phyloP scores from a whole-genome alignment of 2,329 filamentous ascomycete species.

The Beauveria varroae region DNA sequence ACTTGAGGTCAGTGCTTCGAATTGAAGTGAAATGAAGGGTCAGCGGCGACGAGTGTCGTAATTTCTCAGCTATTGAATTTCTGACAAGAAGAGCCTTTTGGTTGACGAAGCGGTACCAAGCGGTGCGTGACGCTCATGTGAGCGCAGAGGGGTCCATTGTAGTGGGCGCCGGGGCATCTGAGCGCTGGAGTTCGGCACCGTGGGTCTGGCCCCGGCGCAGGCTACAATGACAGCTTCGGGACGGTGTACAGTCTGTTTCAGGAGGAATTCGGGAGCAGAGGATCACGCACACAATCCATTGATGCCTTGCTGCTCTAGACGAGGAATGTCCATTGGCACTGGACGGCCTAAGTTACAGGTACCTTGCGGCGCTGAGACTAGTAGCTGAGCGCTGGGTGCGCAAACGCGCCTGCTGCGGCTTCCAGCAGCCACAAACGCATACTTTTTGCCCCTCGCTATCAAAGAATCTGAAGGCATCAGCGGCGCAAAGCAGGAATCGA shows the following conservation, averaged over 20 bases:
- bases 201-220: not conserved
- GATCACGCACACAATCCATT: too few relatives aligned
- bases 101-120: not conserved
- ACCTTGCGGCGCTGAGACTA: too few relatives aligned
- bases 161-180: not conserved
- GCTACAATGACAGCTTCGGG: not conserved
- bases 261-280: too few relatives aligned
- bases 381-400: not conserved
- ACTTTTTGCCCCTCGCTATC: not conserved
- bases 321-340: too few relatives aligned
- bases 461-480: not conserved
- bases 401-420: not conserved
- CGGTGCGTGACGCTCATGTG: not conserved
- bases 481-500: too few relatives aligned
- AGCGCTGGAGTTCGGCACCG: too few relatives aligned
- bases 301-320: too few relatives aligned
- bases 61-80: too few relatives aligned
- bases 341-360: too few relatives aligned
- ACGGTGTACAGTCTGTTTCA: not conserved
- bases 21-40: not conserved
- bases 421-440: not conserved
- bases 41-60: not conserved
- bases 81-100: too few relatives aligned
- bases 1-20: not conserved
- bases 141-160: not conserved